phyloP scores from a whole-genome alignment of 2,329 filamentous ascomycete species.

The Aspergillus japonicus region DNA sequence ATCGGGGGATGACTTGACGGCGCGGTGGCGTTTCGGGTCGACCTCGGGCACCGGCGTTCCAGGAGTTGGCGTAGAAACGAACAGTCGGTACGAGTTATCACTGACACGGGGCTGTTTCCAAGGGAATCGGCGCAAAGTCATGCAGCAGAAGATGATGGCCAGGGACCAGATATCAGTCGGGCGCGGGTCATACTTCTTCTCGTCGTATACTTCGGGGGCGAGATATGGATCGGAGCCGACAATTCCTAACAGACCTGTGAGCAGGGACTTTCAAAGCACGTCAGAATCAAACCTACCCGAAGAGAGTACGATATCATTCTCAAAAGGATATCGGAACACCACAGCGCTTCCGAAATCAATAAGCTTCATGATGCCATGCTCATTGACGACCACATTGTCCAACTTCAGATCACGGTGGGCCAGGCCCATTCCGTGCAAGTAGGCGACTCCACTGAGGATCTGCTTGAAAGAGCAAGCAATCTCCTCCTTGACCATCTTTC shows the following conservation, averaged over 20 bases:
- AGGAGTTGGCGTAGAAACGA: constrained; percentile 79
- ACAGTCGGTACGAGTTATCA: constrained; percentile 93
- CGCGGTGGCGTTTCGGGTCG: constrained; percentile 35
- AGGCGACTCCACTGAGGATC: constrained; percentile 90
- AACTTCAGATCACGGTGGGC: constrained; percentile 94
- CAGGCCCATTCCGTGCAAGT: constrained; percentile 90
- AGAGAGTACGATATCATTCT: constrained; percentile 78
- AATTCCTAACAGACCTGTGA: constrained; percentile 54
- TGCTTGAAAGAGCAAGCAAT: constrained; percentile 89
- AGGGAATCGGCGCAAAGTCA: constrained; percentile 90
- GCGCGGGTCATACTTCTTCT: constrained; percentile 88
- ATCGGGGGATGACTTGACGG: constrained; percentile 37
- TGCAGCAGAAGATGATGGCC: constrained; percentile 98
- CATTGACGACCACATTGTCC: constrained; percentile 96
- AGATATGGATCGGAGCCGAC: constrained; percentile 92
- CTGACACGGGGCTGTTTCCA: constrained; percentile 93
- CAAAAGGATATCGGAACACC: constrained; percentile 96
- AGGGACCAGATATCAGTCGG: constrained; percentile 97
- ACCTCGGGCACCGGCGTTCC: constrained; percentile 53
- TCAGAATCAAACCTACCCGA: constrained; percentile 60
- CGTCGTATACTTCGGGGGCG: constrained; percentile 93
- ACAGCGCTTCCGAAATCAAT: constrained; percentile 98
- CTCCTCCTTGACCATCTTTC: constrained; percentile 91
- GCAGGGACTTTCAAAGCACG: not conserved
- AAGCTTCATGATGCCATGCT: constrained; percentile 97